Evolutionary conservation across 441 rosid genomes (phyloP), one percentile per base, ranked within the genome.

Genomic region (Pelargonium myrrhifolium): DNA sequence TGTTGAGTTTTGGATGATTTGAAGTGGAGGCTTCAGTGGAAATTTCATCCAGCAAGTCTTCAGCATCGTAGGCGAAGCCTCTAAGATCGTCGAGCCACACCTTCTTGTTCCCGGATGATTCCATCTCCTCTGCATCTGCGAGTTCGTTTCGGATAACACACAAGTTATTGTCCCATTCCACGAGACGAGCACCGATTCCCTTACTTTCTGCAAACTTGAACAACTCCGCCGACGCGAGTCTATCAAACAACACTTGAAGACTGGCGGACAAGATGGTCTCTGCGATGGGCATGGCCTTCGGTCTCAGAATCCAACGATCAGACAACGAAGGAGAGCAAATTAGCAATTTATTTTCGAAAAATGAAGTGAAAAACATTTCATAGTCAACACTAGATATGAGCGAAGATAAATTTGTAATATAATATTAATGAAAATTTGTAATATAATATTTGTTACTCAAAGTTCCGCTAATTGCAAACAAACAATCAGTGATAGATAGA

Each of bases 21-120:
- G 20, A 21, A 26, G 62, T 17, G 42, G 51, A 42, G 43, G 39
- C 63, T 31, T 58, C 67, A 1, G 68, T 55, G 15, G 77, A 65
- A 17, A 79, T 75, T 65, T 82, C 81, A 47, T 82, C 81, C 17
- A 82, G 61, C 43, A 82, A 55, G 72, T 82, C 85, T 22, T 77
- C 85, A 7, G 81, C 74, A n/a, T 76, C 70, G 39, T 77, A 79
- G 11, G 65, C 65, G 43, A 68, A 62, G 64, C 71, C 81, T 68
- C 69, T 77, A 63, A 82, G 76, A 47, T 77, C 76, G 37, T 65
- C 72, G 15, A 77, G 67, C 85, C 85, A 82, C 7, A 6, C 10
- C 40, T 39, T 12, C 0, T 63, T 64, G 24, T 62, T 60, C 2
- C 58, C 64, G 12, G 68, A 21, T 26, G 69, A 74, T 68, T 75